Evolutionary conservation across 495 filamentous ascomycete species (phyloP), one percentile per base, ranked within the genome.

Genomic region (Lophiotrema nucula): DNA sequence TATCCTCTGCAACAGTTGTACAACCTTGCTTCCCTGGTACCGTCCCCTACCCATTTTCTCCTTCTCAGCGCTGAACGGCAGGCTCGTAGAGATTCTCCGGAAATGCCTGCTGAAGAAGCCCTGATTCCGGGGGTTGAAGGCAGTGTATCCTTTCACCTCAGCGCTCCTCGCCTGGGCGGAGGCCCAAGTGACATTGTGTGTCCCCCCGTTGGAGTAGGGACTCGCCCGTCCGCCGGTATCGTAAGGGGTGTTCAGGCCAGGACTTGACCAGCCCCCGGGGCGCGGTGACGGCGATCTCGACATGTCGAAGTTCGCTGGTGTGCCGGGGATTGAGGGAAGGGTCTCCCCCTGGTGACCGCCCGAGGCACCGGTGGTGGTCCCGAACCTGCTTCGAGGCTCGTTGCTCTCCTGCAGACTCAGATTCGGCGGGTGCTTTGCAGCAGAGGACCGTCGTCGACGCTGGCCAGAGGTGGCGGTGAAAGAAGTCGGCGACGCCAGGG

Each of bases 221-320:
- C 83, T 89, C 22, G 85, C 81, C 66, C 80, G 77, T 56, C 86
- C 87, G 70, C 85, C 90, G 37, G 79, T 74, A 21, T 72, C 72
- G 54, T 71, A 77, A 6, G 72, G 74, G 54, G 83, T 81, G 44
- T 81, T 85, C 47, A 95, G 77, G 26, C 88, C 89, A 18, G 90
- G 90, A 72, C 85, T 92, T 54, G 88, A 83, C 90, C 91, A 95
- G 62, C 89, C 90, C 66, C 87, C 89, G 62, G 87, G 83, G 51
- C 81, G 80, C 57, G 89, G 90, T 45, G 88, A 92, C 43, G 89
- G 89, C 66, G 89, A 92, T 72, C 88, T 83, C 50, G 89, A 88
- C 90, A 95, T 95, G 60, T 63, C 45, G 49, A 45, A 45, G 16
- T 48, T 54, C 24, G 56, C 51, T 4, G 69, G 70, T 5, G 70